Base-by-base conservation (phyloP, 192 early-diverging fungal genomes). In the Podila epigama region DNA sequence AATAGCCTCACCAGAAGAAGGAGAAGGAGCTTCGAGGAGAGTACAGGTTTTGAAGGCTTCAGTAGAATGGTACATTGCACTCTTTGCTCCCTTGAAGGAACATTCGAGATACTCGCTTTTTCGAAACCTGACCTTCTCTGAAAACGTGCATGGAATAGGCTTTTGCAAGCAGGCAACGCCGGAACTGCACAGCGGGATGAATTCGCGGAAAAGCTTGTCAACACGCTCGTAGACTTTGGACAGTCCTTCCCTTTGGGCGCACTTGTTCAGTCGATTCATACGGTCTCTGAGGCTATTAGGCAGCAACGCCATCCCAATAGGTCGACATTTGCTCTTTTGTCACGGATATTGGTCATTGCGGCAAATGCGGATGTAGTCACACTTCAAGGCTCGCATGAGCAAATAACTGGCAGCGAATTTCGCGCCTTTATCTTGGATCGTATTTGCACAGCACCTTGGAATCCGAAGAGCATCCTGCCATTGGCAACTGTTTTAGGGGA, bases 391-490 rank as follows among this genome's bases (percentile, higher is more conserved):
- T 66, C 60, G 7, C 66, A 66, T 1, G 63, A 64, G 41, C 50
- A 58, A 1, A 63, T 83, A 8, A 60, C 77, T 20, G 78, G 77
- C 16, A 28, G 40, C 5, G 71, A 83, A 22, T 80, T 71, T 41
- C 69, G 60, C 55, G 63, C 67, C 56, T 64, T 73, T 41, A 48
- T 80, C 27, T 25, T 83, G 58, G 79, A 71, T 63, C 50, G 75
- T 32, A 68, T 83, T 22, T 83, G 70, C 28, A 66, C 60, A 18
- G 32, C 56, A 10, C 68, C 69, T 20, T 83, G 81, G 81, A 68
- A 80, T 29, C 34, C 27, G 2, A 68, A 48, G 34, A 80, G 68
- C 51, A 71, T 80, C 16, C 36, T 83, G 54, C 65, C 77, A 5
- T 33, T 83, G 4, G 68, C 65, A n/a, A 68, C 64, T 3, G 61